Evolutionary conservation across 352 stramenopile genomes (phyloP), one percentile per base, ranked within the genome.

Genomic region (Elongisporangium prolatum): DNA sequence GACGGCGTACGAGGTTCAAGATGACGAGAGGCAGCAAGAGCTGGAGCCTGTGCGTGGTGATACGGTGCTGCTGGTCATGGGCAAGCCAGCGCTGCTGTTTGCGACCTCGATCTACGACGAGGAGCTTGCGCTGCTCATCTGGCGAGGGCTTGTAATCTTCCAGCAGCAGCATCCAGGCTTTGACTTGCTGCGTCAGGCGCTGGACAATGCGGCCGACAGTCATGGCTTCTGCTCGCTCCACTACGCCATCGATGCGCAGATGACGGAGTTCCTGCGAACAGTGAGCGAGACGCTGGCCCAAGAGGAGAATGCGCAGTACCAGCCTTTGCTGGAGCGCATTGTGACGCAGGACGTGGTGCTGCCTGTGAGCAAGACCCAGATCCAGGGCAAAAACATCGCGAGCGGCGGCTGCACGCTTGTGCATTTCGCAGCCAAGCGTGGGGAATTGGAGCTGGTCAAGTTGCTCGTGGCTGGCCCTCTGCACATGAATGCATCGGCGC

Each of bases 31-130:
- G 3, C 18, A 28, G 1, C 22, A 50, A 16, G 40, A 7, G 8
- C 21, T 48, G 7, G 44, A 4, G 11, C 13, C 17, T 13, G 59
- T 74, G 13, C 56, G 60, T 9, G 20, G 56, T 40, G 67, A 74
- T 37, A 71, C 71, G 67, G 24, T 85, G 59, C 60, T 92, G 22
- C 69, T 73, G 13, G 84, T 85, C 21, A 79, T 94, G 75, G 85
- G 85, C 20, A 91, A 95, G 60, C 81, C 81, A 0, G 79, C 81
- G 51, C 69, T 95, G 28, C 64, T 91, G 17, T 95, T 93, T 52
- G 81, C 84, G 34, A 72, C 85, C 7, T 91, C 85, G 48, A 88
- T 95, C 54, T 95, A 95, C 60, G 85, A 95, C 61, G 85, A 95
- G 59, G 77, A 91, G 37, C 69, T 95, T 34, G 77, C 81, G 28